Evolutionary conservation across 768 basidiomycete species (phyloP), one percentile per base, ranked within the genome.

Genomic region (Candolleomyces aberdarensis): DNA sequence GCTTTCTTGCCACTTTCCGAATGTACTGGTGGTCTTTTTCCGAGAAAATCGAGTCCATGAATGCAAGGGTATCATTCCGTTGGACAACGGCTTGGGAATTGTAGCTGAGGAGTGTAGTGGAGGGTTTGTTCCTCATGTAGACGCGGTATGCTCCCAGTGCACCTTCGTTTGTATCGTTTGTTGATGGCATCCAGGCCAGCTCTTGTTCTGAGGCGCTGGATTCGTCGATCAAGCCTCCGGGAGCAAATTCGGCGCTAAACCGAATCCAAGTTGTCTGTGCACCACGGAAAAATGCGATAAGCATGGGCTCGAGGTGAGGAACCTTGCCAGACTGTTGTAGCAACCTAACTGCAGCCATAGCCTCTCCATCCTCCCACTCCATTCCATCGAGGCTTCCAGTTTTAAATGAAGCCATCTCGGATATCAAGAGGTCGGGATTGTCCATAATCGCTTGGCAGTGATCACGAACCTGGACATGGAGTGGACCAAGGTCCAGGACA

Each of bases 101-200:
- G 36, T 36, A 36, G 5, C 6, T 36, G 36, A 11, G 36, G 1
- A 7, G 36, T 2, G 36, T 36, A 3, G 36, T 36, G 3, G 6
- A 8, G 36, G 36, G 36, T 5, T 11, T 36, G 36, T 6, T 6
- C 2, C 36, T 2, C 36, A 36, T 36, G 11, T 36, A 11, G 36
- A 36, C 36, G 1, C 36, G 36, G 36, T 36, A 36, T 3, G 36
- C 2, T 1, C 36, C 36, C 5, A 36, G 39, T 56, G 65, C 64
- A 3, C 73, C 71, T 62, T 76, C 73, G 59, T 73, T 72, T 7
- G 61, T 65, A 63, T 75, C 71, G 58, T 75, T 76, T 3, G 72
- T 74, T 1, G 71, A n/a, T 5, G 69, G 71, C 64, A 75, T 66
- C 64, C 67, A 75, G n/a, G 69, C 68, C 3, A 59, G 26, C 9